Base-by-base conservation (phyloP, 1,139 yeast species). In the Lodderomyces parapsilosis region DNA sequence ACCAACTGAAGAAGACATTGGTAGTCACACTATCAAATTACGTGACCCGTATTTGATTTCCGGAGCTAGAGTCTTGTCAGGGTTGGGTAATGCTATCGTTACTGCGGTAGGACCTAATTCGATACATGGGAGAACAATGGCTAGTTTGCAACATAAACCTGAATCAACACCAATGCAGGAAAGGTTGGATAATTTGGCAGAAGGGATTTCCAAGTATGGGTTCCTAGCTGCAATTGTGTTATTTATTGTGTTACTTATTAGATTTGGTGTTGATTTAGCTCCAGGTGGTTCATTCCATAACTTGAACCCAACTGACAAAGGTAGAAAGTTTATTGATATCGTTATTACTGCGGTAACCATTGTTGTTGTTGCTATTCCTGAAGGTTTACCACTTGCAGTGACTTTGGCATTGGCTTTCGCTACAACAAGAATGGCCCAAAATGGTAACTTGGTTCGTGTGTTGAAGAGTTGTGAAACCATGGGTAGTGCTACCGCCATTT, bases 401-500 rank as follows among this genome's bases (percentile, higher is more conserved):
- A 93, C 99, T 0, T 74, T 93, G 41, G 96, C 99, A 0, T 74
- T 93, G 54, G 99, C 99, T 0, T 93, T 93, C 71, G 99, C 99
- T 2, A 93, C 99, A 3, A 91, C 96, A 9, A 79, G 98, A 65
- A 93, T 93, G 99, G 91, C 96, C 20, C 88, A 87, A 62, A 96
- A 93, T 62, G 96, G 96, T 55, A 93, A 93, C 61, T 72, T 93
- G 57, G 99, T 93, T n/a, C 80, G 99, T 55, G 96, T 89, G 6
- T 74, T 93, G 54, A 84, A 83, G 57, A 85, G 96, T 39, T 93
- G 99, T 76, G 99, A 93, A 65, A 93, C 96, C 13, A 93, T 93
- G 99, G 99, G 99, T 39, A 91, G 96, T 38, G 99, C 98, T 2
- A 93, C 99, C 11, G 93, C 97, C 3, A 76, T 93, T 42, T 94